Percentiles rank a stretch among this genome's conserved stretches.
Conservation (phyloP, 495 filamentous ascomycete species). For the Pyrenula massariospora region DNA sequence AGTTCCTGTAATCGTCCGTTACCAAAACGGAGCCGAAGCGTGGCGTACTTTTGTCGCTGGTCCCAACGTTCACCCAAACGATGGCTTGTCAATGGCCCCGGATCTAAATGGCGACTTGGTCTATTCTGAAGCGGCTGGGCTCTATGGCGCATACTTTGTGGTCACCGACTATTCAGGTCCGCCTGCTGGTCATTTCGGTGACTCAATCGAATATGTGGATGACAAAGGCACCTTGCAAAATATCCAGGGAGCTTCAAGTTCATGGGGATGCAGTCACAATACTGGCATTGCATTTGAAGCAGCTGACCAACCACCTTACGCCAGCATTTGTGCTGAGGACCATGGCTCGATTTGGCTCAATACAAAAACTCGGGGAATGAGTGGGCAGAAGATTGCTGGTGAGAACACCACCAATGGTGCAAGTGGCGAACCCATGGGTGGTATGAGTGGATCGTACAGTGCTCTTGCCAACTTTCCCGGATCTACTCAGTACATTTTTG, state of each 20-base stretch:
- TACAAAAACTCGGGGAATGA: slow-evolving; percentile 38
- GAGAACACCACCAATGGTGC: slow-evolving; percentile 43
- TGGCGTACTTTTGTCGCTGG: slow-evolving; percentile 41
- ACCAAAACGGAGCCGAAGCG: slow-evolving; percentile 29
- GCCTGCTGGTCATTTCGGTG: slow-evolving; percentile 40
- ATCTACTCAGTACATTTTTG: slow-evolving; percentile 33
- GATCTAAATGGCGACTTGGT: slow-evolving; percentile 45
- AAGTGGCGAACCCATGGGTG: slow-evolving; percentile 41
- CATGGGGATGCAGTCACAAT: slow-evolving; percentile 47
- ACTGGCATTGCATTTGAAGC: slow-evolving; percentile 45
- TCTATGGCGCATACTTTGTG: slow-evolving; percentile 44
- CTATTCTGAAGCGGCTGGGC: slow-evolving; percentile 32
- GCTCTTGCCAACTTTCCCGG: slow-evolving; percentile 31
- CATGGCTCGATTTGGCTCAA: slow-evolving; percentile 49
- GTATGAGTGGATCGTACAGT: slow-evolving; percentile 43
- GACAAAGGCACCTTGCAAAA: slow-evolving; percentile 25
- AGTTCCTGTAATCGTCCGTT: slow-evolving; percentile 34
- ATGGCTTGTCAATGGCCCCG: slow-evolving; percentile 30
- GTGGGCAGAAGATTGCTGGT: slow-evolving; percentile 41
- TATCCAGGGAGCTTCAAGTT: slow-evolving; percentile 31
- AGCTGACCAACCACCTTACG: slow-evolving; percentile 34
- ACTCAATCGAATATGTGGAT: slow-evolving; percentile 39
- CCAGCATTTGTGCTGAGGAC: slow-evolving; percentile 42
- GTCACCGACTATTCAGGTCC: slow-evolving; percentile 37
- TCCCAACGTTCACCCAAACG: slow-evolving; percentile 29